Conservation (phyloP, 2,329 filamentous ascomycete species). For the Talaromyces funiculosus region DNA sequence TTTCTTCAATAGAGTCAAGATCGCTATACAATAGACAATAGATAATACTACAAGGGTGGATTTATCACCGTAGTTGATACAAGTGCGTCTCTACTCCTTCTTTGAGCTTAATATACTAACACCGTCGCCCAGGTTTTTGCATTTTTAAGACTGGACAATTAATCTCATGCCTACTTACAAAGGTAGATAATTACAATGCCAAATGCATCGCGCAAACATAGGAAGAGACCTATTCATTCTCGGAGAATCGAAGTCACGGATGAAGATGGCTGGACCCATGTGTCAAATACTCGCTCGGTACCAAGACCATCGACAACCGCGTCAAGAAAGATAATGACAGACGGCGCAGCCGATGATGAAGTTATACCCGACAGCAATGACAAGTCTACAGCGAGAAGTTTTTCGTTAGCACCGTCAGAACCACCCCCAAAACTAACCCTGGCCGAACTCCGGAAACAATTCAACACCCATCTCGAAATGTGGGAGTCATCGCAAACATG, state of each 20-base stretch:
- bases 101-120: not conserved
- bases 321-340: slow-evolving; percentile 6
- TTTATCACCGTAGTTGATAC: not conserved
- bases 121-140: not conserved
- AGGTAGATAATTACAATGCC: slow-evolving; percentile 24
- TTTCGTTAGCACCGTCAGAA: slow-evolving; percentile 30
- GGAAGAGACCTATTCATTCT: slow-evolving; percentile 15
- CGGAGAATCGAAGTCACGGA: slow-evolving; percentile 36
- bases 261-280: slow-evolving; percentile 41
- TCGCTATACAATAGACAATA: not conserved
- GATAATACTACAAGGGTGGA: not conserved
- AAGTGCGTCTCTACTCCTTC: not conserved
- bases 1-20: not conserved
- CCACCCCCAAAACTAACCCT: slow-evolving; percentile 30
- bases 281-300: slow-evolving; percentile 26
- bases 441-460: slow-evolving; percentile 27
- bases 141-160: not conserved
- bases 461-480: slow-evolving; percentile 19
- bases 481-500: slow-evolving; percentile 13
- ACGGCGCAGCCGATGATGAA: slow-evolving; percentile 8
- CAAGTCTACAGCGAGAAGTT: not conserved
- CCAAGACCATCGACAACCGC: not conserved
- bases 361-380: not conserved
- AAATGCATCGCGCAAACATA: slow-evolving; percentile 28
- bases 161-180: not conserved